phyloP scores from a whole-genome alignment of 106 monocot species.

The Triglochin maritima region DNA sequence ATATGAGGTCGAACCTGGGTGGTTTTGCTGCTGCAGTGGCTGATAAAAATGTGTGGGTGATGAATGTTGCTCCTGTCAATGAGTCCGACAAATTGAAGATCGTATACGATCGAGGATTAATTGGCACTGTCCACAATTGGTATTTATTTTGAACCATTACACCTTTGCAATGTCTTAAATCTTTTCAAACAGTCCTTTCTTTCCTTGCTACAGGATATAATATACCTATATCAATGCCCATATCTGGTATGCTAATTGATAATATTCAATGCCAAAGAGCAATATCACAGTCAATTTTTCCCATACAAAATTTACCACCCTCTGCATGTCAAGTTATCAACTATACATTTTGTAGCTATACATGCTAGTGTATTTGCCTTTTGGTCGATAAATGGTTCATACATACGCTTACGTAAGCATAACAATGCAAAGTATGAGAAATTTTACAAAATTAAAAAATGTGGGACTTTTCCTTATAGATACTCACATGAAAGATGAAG shows the following conservation, averaged over 20 bases:
- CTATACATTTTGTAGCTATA: background rate
- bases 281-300: background rate
- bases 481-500: no score
- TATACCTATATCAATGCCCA: background rate
- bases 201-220: background rate
- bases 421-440: no score
- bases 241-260: background rate
- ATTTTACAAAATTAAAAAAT: no score
- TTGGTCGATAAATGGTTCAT: no score
- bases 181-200: background rate
- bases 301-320: background rate
- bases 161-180: background rate
- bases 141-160: conserved; percentile 16
- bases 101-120: conserved; percentile 81
- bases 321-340: background rate
- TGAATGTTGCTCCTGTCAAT: conserved; percentile 71
- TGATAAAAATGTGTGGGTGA: conserved; percentile 81
- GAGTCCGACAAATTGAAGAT: conserved; percentile 69
- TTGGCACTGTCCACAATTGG: conserved; percentile 84
- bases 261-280: background rate
- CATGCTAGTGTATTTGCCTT: background rate
- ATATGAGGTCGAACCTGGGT: conserved; percentile 85
- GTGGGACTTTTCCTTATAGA: no score
- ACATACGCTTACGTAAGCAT: no score
- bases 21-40: conserved; percentile 72